Evolutionary conservation across 1,284 basidiomycete species (phyloP).

Genomic region (Puccinia coronata): DNA sequence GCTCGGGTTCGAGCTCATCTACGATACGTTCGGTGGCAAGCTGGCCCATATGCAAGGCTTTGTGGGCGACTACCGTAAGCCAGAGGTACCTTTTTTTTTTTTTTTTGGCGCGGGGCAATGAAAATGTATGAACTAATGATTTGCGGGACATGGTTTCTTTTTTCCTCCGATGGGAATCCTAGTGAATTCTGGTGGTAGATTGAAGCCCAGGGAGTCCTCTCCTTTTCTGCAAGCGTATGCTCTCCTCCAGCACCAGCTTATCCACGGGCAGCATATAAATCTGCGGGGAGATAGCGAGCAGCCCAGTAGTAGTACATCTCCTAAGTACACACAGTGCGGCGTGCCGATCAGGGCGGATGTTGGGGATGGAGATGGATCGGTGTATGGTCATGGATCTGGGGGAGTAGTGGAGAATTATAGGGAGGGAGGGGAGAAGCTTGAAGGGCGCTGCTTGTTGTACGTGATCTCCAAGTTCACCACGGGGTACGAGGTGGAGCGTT

Average conservation of each 20-base stretch:
- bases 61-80: constrained; percentile 40
- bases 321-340: too few relatives aligned
- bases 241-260: constrained; percentile 34
- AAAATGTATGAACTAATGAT: too few relatives aligned
- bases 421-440: neutral
- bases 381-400: too few relatives aligned
- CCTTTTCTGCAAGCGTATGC: constrained; percentile 41
- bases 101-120: neutral
- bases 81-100: neutral
- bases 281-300: neutral
- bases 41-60: constrained; percentile 75
- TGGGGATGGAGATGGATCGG: too few relatives aligned
- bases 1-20: constrained; percentile 71
- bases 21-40: constrained; percentile 76
- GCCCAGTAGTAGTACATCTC: too few relatives aligned
- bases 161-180: neutral
- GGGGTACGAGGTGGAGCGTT: neutral
- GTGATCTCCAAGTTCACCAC: constrained; percentile 12
- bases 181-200: constrained; percentile 40
- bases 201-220: constrained; percentile 22
- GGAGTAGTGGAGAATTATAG: too few relatives aligned
- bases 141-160: neutral
- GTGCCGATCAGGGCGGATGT: too few relatives aligned
- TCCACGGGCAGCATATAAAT: constrained; percentile 11
- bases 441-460: neutral